Percentiles rank a stretch among this genome's conserved stretches.
These are phyloP conservation scores for Geranomyces michiganensis DNA, from an alignment of 192 early-diverging fungal genomes.

Conservation along the genomic window DNA sequence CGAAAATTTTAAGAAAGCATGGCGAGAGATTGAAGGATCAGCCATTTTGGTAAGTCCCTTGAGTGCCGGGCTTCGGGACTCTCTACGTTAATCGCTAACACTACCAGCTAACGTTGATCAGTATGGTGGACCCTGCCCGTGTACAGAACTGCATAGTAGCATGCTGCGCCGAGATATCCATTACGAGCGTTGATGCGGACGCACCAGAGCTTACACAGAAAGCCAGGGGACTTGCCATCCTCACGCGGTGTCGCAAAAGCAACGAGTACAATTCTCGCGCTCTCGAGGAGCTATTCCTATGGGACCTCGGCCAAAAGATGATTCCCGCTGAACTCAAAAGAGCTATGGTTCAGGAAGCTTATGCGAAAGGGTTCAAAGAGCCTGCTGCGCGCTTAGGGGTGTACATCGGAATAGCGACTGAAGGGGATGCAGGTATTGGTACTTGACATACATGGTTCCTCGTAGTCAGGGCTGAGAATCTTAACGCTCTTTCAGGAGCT, in stretches of 20 bases:
- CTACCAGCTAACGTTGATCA: not conserved
- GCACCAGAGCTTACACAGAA: not conserved
- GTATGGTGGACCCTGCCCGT: not conserved
- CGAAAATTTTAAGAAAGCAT: not conserved
- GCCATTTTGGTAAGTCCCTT: constrained; percentile 10
- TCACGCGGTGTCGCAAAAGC: not conserved
- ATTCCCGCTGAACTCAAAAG: constrained; percentile 7
- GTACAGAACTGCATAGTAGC: not conserved
- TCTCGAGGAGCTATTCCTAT: constrained; percentile 4
- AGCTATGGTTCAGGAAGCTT: not conserved
- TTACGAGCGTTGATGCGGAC: not conserved
- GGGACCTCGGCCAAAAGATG: not conserved
- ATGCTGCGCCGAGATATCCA: constrained; percentile 6
- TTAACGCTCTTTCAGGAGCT: not conserved
- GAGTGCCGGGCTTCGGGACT: not conserved
- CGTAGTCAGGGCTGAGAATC: no score
- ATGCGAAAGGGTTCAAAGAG: not conserved
- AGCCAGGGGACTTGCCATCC: not conserved
- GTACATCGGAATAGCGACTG: not conserved
- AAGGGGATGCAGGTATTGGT: not conserved
- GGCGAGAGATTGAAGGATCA: not conserved
- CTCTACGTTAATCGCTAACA: no score
- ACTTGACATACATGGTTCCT: no score
- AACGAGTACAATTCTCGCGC: not conserved
- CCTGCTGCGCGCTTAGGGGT: not conserved